Evolutionary conservation across 257 asterid species (phyloP), one percentile per base, ranked within the genome.

Genomic region (Pogostemon cablin): DNA sequence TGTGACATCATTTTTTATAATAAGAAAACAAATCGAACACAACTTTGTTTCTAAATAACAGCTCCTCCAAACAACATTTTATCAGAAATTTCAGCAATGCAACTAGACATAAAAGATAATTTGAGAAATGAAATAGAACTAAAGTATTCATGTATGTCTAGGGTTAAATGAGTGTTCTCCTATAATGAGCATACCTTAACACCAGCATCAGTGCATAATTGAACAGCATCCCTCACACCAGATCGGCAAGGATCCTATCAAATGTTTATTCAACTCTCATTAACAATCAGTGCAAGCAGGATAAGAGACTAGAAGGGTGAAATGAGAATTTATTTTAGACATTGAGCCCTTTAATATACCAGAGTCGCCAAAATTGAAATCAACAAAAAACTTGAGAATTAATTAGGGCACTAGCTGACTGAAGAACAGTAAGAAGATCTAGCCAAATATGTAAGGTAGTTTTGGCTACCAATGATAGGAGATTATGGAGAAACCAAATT

Each of bases 171-270:
- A 15, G 20, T 34, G 11, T 11, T 49, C 17, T 34, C 11, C 6
- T 42, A 64, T 40, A 20, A 62, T 15, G 25, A 25, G 57, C 68
- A 55, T 62, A 93, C 98, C 98, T 95, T 95, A 40, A 95, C 96
- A 47, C 98, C 99, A 80, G 99, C 97, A 74, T 79, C 60, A 75
- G 53, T 73, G 57, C 99, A 95, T 67, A 91, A 68, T 53, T 85
- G 93, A 74, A 95, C 99, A 46, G 99, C 95, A 7, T 83, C 88
- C 78, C 80, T 81, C 49, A 91, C 99, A 39, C 96, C 87, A 32
- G 93, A 85, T 7, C 99, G 96, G 75, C 98, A 91, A 77, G 99
- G 98, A 87, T 95, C 99, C 99, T 95, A 77, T 44, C 32, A 53
- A 77, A 43, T 59, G 55, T 40, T 62, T 52, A 58, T 11, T 50